Percentiles rank a stretch among this genome's conserved stretches.
These are phyloP conservation scores for Actinidia arguta DNA, from an alignment of 179 eudicot species.

Conservation along the genomic window DNA sequence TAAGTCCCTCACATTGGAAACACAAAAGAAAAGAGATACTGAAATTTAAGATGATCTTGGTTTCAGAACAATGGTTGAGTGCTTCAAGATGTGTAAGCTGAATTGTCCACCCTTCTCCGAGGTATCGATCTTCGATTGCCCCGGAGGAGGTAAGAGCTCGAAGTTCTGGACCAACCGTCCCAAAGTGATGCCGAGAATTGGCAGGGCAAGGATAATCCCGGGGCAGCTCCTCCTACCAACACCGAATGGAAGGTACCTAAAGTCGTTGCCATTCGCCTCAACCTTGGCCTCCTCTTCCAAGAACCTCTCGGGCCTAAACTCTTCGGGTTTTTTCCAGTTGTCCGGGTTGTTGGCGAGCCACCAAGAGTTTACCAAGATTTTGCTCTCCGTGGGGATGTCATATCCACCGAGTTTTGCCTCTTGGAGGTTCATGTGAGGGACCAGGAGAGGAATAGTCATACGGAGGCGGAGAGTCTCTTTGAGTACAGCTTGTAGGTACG, in stretches of 20 bases:
- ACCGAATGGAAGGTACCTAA: constrained; percentile 56
- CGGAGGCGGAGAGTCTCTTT: constrained; percentile 53
- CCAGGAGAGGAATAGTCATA: constrained; percentile 46
- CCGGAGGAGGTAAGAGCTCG: constrained; percentile 49
- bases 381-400: constrained; percentile 46
- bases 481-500: constrained; percentile 49
- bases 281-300: constrained; percentile 47
- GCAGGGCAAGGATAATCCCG: constrained; percentile 41
- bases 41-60: constrained; percentile 19
- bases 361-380: constrained; percentile 58
- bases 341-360: constrained; percentile 55
- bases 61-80: constrained; percentile 44
- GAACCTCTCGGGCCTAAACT: constrained; percentile 60
- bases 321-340: constrained; percentile 45
- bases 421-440: constrained; percentile 62
- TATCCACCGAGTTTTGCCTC: constrained; percentile 47
- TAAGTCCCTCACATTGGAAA: neutral
- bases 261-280: constrained; percentile 49
- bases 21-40: neutral
- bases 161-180: constrained; percentile 51
- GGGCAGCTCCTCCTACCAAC: constrained; percentile 58
- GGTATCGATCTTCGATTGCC: constrained; percentile 36
- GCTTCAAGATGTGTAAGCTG: constrained; percentile 42
- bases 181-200: constrained; percentile 39
- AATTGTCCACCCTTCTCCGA: constrained; percentile 52